These are phyloP conservation scores for Solanum verrucosum DNA, from an alignment of 257 asterid species.

Conservation along the genomic window DNA sequence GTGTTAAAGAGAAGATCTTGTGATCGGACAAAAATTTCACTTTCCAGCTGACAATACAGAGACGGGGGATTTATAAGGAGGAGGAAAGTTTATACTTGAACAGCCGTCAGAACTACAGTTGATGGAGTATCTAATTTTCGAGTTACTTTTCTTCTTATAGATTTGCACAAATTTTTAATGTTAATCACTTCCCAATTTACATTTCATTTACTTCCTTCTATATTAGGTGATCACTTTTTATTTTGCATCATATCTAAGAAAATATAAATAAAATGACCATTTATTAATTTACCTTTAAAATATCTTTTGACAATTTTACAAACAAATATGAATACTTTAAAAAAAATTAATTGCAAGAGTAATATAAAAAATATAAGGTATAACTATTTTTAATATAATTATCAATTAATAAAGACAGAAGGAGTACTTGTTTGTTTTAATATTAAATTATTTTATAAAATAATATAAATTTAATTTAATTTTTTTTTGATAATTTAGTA, in stretches of 20 bases:
- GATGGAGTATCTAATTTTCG: neutral
- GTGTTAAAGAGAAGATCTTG: neutral
- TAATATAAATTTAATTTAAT: too few relatives aligned
- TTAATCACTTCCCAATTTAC: neutral
- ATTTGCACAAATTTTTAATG: neutral
- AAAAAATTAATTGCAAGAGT: too few relatives aligned
- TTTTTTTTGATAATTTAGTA: too few relatives aligned
- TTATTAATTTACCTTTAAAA: too few relatives aligned
- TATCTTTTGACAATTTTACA: too few relatives aligned
- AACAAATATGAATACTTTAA: too few relatives aligned
- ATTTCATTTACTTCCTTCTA: neutral
- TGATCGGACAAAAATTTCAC: neutral
- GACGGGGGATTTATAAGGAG: neutral
- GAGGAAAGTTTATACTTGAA: conserved; percentile 1
- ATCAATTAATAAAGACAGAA: neutral
- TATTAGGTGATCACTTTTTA: too few relatives aligned
- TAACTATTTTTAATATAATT: too few relatives aligned
- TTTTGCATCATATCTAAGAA: fast-evolving
- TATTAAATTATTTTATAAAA: too few relatives aligned
- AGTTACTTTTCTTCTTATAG: neutral
- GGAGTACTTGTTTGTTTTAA: neutral
- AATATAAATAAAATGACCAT: too few relatives aligned
- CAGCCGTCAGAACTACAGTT: conserved; percentile 42
- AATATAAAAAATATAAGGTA: too few relatives aligned
- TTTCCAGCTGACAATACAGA: neutral